These are phyloP conservation scores for Monarda citriodora DNA, from an alignment of 305 asterid species.

Conservation along the genomic window DNA sequence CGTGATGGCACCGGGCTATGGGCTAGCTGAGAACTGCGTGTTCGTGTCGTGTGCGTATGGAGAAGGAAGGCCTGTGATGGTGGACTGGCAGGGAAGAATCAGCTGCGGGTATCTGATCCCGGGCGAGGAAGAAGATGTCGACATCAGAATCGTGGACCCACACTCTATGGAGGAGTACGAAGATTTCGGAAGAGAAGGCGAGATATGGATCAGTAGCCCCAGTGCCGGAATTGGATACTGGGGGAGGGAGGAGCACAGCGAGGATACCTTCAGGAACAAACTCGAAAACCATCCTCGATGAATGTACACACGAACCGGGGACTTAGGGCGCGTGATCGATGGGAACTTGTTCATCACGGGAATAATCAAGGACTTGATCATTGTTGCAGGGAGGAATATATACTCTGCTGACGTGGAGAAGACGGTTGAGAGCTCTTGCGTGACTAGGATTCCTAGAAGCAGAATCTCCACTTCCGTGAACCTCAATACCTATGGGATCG, in stretches of 20 bases:
- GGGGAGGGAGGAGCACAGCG: constrained; percentile 60
- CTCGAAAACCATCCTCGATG: constrained; percentile 34
- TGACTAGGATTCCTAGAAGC: constrained; percentile 51
- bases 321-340: constrained; percentile 61
- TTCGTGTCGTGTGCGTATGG: constrained; percentile 84
- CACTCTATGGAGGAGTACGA: constrained; percentile 48
- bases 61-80: constrained; percentile 56
- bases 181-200: constrained; percentile 67
- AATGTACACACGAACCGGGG: constrained; percentile 67
- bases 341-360: constrained; percentile 78
- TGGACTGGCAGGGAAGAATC: constrained; percentile 91
- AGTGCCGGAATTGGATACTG: constrained; percentile 87
- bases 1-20: constrained; percentile 87
- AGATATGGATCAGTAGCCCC: constrained; percentile 88
- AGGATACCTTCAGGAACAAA: constrained; percentile 48
- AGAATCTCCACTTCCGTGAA: constrained; percentile 63
- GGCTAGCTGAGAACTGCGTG: constrained; percentile 91
- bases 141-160: constrained; percentile 61
- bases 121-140: constrained; percentile 54
- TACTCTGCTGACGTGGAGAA: constrained; percentile 83
- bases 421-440: constrained; percentile 80
- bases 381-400: constrained; percentile 80
- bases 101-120: constrained; percentile 58
- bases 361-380: constrained; percentile 83
- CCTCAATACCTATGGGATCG: constrained; percentile 72